A percentile compares a stretch with the other conserved stretches of the same genome.
phyloP scores from a whole-genome alignment of 2,329 filamentous ascomycete genomes.

The Grosmannia penicillata region DNA sequence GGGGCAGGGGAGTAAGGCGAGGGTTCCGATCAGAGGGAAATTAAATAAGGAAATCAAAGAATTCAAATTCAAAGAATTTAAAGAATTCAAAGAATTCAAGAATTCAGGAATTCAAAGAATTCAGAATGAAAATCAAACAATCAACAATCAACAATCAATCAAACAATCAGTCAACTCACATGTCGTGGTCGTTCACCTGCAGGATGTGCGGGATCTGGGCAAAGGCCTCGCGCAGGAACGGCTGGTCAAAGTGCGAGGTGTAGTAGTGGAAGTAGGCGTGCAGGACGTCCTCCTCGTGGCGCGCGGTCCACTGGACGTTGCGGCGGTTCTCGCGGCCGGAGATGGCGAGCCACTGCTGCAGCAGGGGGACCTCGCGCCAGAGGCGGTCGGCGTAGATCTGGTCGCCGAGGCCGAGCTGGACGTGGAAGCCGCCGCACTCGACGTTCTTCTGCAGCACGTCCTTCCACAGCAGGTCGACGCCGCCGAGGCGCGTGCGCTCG shows the following conservation, averaged over 20 bases:
- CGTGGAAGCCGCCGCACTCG: conserved; percentile 90
- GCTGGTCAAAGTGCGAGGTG: conserved; percentile 95
- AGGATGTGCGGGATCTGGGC: conserved; percentile 91
- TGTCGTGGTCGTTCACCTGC: conserved; percentile 93
- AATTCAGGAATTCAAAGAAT: neutral
- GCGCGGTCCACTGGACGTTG: conserved; percentile 80
- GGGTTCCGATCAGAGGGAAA: no score
- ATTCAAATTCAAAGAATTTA: no score
- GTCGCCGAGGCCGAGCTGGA: conserved; percentile 79
- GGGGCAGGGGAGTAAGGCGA: no score
- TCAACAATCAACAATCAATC: neutral
- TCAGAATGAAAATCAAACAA: neutral
- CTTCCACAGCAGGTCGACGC: conserved; percentile 95
- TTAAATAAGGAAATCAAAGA: no score
- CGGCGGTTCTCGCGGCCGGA: conserved; percentile 88
- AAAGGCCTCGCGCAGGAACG: conserved; percentile 85
- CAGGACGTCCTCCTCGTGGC: conserved; percentile 86
- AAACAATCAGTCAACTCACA: no score
- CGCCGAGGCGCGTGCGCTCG: conserved; percentile 73
- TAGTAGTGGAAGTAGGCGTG: conserved; percentile 99
- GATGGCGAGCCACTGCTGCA: conserved; percentile 91
- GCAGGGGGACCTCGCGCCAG: conserved; percentile 87
- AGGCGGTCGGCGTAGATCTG: conserved; percentile 92
- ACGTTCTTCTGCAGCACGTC: conserved; percentile 95
- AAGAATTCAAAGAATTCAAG: no score